Evolutionary conservation across 2,329 filamentous ascomycete species (phyloP), one percentile per base, ranked within the genome.

Genomic region (Diaporthe sp.): DNA sequence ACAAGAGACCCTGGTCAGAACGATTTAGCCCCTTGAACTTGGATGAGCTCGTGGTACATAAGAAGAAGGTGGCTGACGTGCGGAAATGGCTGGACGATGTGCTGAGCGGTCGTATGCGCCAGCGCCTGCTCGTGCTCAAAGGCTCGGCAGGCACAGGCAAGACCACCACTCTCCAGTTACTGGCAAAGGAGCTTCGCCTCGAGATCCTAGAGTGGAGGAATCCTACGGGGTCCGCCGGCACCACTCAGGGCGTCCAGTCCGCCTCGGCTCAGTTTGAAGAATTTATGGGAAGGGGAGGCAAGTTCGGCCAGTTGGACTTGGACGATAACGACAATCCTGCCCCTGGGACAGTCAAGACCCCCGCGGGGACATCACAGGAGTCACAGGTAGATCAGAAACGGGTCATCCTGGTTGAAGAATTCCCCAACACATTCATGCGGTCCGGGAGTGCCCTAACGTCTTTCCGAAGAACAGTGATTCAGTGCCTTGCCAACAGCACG

Each of bases 121-220:
- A 97, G 86, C 90, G 94, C 75, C 81, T 98, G 73, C 88, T 98
- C 73, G 88, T 99, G 37, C 86, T 99, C 56, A 98, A 97, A 82
- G 97, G 97, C 15, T 92, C 95, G 44, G 96, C 97, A 55, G 97
- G 97, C 27, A 94, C 94, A 44, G 97, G 95, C 39, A 99, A 99
- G 84, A 98, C 97, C 0, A 95, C 95, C 0, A 97, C 96, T 0
- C 81, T 98, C 70, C 90, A 90, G 15, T 85, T 98, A 30, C 88
- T 99, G 47, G 93, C 96, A 6, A 91, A 91, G 76, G 91, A 93
- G n/a, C 86, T 98, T 85, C 90, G 89, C 2, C 92, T 93, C 75
- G 91, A 96, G 76, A 85, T 98, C 39, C 85, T 97, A 42, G 95
- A 98, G 83, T 99, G 97, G 97, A 94, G 92, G 80, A 98, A 97